Base-by-base conservation (phyloP, 1,284 basidiomycete genomes). In the Limonomyces culmigenus region DNA sequence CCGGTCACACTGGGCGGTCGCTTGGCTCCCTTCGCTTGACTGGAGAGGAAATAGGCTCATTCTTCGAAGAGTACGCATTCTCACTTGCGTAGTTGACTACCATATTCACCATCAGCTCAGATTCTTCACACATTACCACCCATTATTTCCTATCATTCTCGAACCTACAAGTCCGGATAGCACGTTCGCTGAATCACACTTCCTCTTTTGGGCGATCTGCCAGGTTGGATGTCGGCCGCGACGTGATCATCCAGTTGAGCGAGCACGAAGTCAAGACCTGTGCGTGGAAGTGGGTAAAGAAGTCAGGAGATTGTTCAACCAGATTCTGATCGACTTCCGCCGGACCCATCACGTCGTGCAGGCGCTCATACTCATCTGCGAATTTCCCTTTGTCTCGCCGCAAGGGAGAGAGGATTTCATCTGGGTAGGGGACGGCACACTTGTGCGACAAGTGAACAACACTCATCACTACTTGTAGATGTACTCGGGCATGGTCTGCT, bases 121-220 rank as follows among this genome's bases (percentile, higher is more conserved):
- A 10, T 32, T 13, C 15, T 32, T 32, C 16, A 32, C 30, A 8
- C 16, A 32, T 15, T 32, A 32, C 15, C 30, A 32, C 30, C 30
- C 30, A 6, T 17, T 8, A 11, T 6, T 32, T 17, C 30, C 30
- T 11, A 11, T 32, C 30, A 11, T 32, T 15, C 15, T 32, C 30
- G 8, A 16, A 8, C 30, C 30, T 32, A 10, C 6, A 8, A 15
- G n/a, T 27, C 30, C 30, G 8, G 11, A 13, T 15, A 13, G 11
- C 15, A 16, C 15, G 10, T 16, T 11, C 30, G 8, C 30, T 17
- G 6, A 8, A 13, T 32, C 10, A 6, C 30, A 8, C 30, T 11
- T 32, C 8, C 30, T 32, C 30, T 32, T 32, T 17, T 32, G 30
- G 30, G 16, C 30, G 11, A 11, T 32, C 15, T 32, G 30, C 30